Conservation (phyloP, 257 asterid genomes). For the Ophiorrhiza pumila region DNA sequence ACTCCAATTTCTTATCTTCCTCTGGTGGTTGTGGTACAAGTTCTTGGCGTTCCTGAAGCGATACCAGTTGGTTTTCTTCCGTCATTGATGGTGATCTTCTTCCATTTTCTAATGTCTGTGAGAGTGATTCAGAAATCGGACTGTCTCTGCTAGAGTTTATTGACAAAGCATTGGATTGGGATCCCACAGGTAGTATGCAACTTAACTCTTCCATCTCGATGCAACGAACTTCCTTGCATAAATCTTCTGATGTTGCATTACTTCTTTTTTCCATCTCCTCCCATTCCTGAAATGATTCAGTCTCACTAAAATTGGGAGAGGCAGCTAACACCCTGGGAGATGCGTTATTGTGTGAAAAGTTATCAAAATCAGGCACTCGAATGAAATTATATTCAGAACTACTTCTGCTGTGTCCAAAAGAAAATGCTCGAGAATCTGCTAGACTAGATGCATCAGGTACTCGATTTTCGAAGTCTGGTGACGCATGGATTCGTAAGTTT, state of each 20-base stretch:
- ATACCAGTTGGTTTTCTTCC: constrained; percentile 27
- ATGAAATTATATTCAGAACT: constrained; percentile 61
- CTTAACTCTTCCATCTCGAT: constrained; percentile 49
- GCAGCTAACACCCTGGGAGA: constrained; percentile 38
- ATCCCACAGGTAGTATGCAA: neutral
- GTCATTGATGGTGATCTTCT: constrained; percentile 23
- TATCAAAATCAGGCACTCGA: constrained; percentile 51
- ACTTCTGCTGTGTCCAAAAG: constrained; percentile 57
- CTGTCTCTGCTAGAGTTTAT: constrained; percentile 18
- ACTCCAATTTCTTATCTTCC: constrained; percentile 26
- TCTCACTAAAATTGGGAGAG: constrained; percentile 55
- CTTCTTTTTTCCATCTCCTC: constrained; percentile 77
- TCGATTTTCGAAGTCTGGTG: constrained; percentile 36
- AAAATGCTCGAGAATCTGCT: constrained; percentile 37
- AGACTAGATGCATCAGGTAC: constrained; percentile 32
- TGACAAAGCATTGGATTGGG: constrained; percentile 9
- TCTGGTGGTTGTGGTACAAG: constrained; percentile 22
- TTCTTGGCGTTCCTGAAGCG: constrained; percentile 28
- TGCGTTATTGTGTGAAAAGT: constrained; percentile 29
- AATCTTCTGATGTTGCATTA: constrained; percentile 58
- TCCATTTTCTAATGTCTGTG: constrained; percentile 28
- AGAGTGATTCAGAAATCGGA: constrained; percentile 15
- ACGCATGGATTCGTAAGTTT: constrained; percentile 49
- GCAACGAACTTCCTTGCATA: constrained; percentile 81
- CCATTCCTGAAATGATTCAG: constrained; percentile 68